Percentiles rank a stretch among this genome's conserved stretches.
phyloP scores from a whole-genome alignment of 2,329 filamentous ascomycete species.

The Dactylellina drechsleri region DNA sequence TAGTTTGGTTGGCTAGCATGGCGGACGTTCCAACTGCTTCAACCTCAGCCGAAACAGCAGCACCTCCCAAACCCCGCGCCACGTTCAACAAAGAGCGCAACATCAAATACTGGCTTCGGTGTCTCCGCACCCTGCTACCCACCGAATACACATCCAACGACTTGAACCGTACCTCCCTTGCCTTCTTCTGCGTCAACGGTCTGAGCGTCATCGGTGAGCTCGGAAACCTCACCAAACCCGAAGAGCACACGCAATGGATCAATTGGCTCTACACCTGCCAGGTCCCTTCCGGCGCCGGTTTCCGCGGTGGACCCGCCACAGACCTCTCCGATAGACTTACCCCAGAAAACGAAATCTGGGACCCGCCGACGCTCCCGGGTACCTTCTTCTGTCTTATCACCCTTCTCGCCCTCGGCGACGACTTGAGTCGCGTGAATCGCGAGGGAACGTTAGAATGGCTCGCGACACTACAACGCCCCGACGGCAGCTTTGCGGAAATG shows the following conservation, averaged over 20 bases:
- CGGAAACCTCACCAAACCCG: constrained; percentile 66
- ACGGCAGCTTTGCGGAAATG: constrained; percentile 89
- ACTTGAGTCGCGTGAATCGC: constrained; percentile 74
- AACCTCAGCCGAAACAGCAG: constrained; percentile 17
- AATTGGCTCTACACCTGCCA: constrained; percentile 88
- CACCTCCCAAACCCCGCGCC: constrained; percentile 31
- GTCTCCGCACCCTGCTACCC: constrained; percentile 82
- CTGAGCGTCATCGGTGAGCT: constrained; percentile 80
- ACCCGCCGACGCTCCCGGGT: constrained; percentile 83
- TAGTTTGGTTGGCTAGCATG: constrained; percentile 7
- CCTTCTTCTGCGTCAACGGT: constrained; percentile 86
- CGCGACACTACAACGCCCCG: constrained; percentile 75
- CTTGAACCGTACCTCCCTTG: constrained; percentile 87
- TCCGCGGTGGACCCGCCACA: constrained; percentile 83
- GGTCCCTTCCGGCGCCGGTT: constrained; percentile 80
- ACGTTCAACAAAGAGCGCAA: constrained; percentile 73
- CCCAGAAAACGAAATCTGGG: constrained; percentile 62
- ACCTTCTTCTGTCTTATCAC: constrained; percentile 87
- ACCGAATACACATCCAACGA: constrained; percentile 86
- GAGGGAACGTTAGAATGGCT: constrained; percentile 78
- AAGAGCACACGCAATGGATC: constrained; percentile 69
- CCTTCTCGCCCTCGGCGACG: constrained; percentile 70
- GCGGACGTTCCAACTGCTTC: constrained; percentile 23
- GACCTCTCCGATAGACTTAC: constrained; percentile 66
- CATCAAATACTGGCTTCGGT: constrained; percentile 91